These are phyloP conservation scores for Stachybotrys chartarum DNA, from an alignment of 2,329 filamentous ascomycete species.

Conservation along the genomic window DNA sequence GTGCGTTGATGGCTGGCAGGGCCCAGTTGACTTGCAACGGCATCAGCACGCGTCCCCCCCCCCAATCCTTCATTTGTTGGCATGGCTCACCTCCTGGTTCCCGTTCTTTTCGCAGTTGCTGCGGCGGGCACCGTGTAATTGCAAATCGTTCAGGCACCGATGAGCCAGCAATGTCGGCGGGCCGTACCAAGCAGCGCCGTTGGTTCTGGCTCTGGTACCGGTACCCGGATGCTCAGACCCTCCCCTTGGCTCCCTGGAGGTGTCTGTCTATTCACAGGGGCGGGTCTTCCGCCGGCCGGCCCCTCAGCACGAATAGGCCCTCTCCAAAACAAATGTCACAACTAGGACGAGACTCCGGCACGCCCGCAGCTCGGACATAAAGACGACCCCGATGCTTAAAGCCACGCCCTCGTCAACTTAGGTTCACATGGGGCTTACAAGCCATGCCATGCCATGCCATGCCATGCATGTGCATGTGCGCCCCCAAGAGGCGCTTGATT, in stretches of 20 bases:
- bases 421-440: background rate
- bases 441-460: constrained; percentile 9
- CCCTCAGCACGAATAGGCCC: no score
- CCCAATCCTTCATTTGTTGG: no score
- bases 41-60: no score
- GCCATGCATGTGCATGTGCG: background rate
- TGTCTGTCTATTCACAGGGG: background rate
- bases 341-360: background rate
- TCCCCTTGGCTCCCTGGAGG: background rate
- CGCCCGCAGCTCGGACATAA: constrained; percentile 29
- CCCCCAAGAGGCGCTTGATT: background rate
- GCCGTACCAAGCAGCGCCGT: no score
- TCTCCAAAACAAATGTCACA: no score
- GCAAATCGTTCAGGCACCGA: no score
- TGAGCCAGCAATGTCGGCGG: no score
- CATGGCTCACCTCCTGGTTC: no score
- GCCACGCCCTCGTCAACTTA: constrained; percentile 3
- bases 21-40: no score
- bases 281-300: background rate
- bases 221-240: background rate
- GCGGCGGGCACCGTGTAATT: no score
- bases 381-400: constrained; percentile 25
- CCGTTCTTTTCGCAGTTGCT: no score
- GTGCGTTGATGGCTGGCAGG: background rate
- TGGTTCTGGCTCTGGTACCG: background rate